phyloP scores from a whole-genome alignment of 192 early-diverging fungal genomes.

The Coemansia sp. region DNA sequence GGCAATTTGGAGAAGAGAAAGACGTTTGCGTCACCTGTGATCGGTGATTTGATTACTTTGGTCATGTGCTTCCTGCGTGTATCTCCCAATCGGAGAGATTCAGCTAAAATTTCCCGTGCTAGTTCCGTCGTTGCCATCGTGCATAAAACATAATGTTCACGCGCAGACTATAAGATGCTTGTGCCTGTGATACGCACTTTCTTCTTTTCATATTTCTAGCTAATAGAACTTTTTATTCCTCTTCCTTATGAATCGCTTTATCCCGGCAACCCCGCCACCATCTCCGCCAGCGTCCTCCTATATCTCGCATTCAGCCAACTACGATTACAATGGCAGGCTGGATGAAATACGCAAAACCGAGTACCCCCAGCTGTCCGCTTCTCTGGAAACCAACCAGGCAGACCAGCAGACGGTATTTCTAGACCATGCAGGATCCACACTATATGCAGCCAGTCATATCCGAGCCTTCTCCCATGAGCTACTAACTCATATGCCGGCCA shows the following conservation, averaged over 20 bases:
- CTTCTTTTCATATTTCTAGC: not conserved
- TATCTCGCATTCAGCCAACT: not conserved
- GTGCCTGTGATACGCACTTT: too few relatives aligned
- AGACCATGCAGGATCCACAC: slow-evolving; percentile 65
- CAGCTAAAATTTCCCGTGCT: not conserved
- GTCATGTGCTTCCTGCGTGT: too few relatives aligned
- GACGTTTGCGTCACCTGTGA: slow-evolving; percentile 1
- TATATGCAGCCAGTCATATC: slow-evolving; percentile 51
- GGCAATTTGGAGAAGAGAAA: not conserved
- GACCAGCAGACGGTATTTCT: slow-evolving; percentile 57
- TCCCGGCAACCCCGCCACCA: slow-evolving; percentile 9
- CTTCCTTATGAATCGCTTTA: not conserved
- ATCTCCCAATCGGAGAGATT: too few relatives aligned
- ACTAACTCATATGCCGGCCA: slow-evolving; percentile 56
- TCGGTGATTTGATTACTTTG: not conserved
- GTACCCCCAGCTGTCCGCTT: slow-evolving; percentile 56
- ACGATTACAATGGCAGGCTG: slow-evolving; percentile 49
- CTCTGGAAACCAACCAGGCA: not conserved
- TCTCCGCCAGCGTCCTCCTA: slow-evolving; percentile 1
- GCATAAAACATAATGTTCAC: not conserved
- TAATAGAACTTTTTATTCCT: not conserved
- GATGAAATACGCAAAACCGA: slow-evolving; percentile 54
- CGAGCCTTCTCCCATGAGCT: slow-evolving; percentile 47
- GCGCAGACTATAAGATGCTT: too few relatives aligned
- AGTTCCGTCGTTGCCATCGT: not conserved